A percentile compares a stretch with the other conserved stretches of the same genome.
These are phyloP conservation scores for Trypanosoma conorhini DNA, from an alignment of 208 protist genomes.

Conservation along the genomic window DNA sequence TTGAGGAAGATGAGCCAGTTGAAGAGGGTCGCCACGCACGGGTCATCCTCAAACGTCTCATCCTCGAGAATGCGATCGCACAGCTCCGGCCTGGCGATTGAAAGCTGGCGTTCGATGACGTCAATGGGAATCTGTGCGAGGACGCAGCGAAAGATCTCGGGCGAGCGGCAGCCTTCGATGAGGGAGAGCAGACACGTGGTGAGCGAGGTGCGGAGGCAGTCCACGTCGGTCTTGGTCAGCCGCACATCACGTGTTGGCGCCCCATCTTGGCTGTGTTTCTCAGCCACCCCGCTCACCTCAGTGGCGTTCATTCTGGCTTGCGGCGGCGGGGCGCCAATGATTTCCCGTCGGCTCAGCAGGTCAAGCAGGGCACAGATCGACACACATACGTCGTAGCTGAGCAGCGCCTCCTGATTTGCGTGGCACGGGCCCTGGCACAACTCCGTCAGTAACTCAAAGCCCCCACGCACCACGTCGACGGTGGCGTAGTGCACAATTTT, in stretches of 20 bases:
- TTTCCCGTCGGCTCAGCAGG: constrained; percentile 24
- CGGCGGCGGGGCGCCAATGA: too few relatives aligned
- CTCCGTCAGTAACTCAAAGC: constrained; percentile 89
- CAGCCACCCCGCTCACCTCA: neutral
- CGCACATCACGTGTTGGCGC: neutral
- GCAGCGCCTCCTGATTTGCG: constrained; percentile 79
- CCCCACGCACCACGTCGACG: constrained; percentile 45
- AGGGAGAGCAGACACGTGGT: constrained; percentile 67
- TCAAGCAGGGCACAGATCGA: constrained; percentile 41
- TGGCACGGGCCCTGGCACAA: constrained; percentile 92
- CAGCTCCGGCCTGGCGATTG: constrained; percentile 28
- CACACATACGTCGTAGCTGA: constrained; percentile 58
- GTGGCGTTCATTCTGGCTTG: too few relatives aligned
- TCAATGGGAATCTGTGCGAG: constrained; percentile 59
- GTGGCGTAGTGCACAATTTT: constrained; percentile 53
- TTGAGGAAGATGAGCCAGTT: constrained; percentile 81
- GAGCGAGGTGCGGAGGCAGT: constrained; percentile 44
- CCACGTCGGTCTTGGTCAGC: constrained; percentile 40
- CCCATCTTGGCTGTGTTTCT: neutral
- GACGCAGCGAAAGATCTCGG: constrained; percentile 43
- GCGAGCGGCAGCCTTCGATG: constrained; percentile 69
- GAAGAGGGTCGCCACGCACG: constrained; percentile 53
- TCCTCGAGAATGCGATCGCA: constrained; percentile 39
- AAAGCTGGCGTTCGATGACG: constrained; percentile 51
- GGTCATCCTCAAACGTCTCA: constrained; percentile 48